phyloP scores from a whole-genome alignment of 768 basidiomycete species.

The Agaricus bisporus region DNA sequence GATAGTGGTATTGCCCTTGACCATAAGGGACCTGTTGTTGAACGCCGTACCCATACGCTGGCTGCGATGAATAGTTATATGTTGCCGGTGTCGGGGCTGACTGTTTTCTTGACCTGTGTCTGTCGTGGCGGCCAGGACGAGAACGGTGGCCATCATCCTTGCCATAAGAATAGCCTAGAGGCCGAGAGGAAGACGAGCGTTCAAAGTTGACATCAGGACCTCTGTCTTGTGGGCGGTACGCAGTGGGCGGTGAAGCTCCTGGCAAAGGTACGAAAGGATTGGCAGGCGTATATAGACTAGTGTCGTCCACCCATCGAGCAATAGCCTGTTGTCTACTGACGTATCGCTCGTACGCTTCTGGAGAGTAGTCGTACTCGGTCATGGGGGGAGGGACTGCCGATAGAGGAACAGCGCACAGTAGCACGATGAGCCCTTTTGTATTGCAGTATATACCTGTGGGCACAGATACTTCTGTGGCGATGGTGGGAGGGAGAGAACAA shows the following conservation, averaged over 20 bases:
- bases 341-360: constrained; percentile 14
- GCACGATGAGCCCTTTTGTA: too few relatives aligned
- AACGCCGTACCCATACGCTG: not conserved
- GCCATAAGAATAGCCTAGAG: not conserved
- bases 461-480: too few relatives aligned
- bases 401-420: not conserved
- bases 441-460: too few relatives aligned
- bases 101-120: not conserved
- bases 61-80: not conserved
- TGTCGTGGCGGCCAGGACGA: not conserved
- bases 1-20: not conserved
- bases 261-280: constrained; percentile 5
- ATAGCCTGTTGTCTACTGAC: constrained; percentile 12
- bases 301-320: constrained; percentile 13
- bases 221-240: not conserved
- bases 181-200: not conserved
- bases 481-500: too few relatives aligned
- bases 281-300: constrained; percentile 6
- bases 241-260: not conserved
- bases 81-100: not conserved
- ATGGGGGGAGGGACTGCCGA: constrained; percentile 2
- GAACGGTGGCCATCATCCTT: not conserved
- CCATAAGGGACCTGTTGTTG: not conserved
- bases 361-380: constrained; percentile 18
- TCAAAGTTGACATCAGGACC: not conserved